Base-by-base conservation (phyloP, 1,139 yeast genomes). In the Debaryomyces psychrophilus region DNA sequence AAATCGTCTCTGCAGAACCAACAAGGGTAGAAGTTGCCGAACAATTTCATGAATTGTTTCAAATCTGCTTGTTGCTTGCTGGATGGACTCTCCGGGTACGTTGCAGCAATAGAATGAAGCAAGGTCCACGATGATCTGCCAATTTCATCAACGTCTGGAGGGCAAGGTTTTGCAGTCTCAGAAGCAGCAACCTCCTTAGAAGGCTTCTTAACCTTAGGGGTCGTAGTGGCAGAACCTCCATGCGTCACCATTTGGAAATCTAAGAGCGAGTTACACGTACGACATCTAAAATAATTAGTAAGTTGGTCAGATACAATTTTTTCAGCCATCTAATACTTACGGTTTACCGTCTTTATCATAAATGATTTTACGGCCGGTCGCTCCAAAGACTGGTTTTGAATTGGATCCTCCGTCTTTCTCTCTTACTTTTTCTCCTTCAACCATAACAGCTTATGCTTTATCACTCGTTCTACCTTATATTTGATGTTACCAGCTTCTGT, bases 101-200 rank as follows among this genome's bases (percentile, higher is more conserved):
- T 81, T 2, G 98, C 97, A 0, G 98, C 97, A 50, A 92, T 79
- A 0, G 96, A 79, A 59, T 93, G 99, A 38, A 93, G 72, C 39
- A 93, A 76, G 1, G 96, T 90, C 99, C 99, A 93, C 3, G 97
- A 84, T 0, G 96, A 81, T 45, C 84, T 75, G 0, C 99, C 99
- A 6, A 93, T 68, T 50, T 77, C 76, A 44, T 79, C 86, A 8
- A 87, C 95, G 67, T 90, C 98, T 0, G 98, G 93, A 0, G 99
- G 99, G 51, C 88, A 84, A 35, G 79, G 85, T 43, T 73, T 72
- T 4, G 72, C 54, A 44, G 71, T 69, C 22, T 48, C 41, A 5
- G 37, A 36, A 2, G 31, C 29, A 11, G 40, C 44, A n/a, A 47
- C 48, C 26, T 44, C 44, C 33, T 41, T 43, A 11, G 36, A 18